These are phyloP conservation scores for Penstemon eatonii DNA, from an alignment of 257 asterid species.

Conservation along the genomic window DNA sequence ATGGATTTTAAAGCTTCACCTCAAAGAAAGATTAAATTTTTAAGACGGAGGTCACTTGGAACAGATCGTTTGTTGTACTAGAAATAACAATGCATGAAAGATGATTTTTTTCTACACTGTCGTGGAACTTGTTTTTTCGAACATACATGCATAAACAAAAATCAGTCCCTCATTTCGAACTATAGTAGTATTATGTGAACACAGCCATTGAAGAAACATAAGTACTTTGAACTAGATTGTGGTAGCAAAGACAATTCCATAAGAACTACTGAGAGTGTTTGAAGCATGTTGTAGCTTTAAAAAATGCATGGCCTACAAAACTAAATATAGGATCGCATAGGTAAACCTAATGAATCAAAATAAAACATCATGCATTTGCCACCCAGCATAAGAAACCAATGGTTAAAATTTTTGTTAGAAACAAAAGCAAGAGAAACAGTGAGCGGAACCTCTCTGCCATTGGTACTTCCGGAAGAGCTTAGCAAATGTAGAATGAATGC, in stretches of 20 bases:
- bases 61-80: not conserved
- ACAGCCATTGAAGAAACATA: conserved; percentile 12
- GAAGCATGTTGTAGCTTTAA: conserved; percentile 10
- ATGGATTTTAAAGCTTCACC: not conserved
- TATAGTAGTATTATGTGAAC: not conserved
- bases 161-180: not conserved
- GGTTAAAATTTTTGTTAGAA: conserved; percentile 13
- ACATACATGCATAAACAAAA: not conserved
- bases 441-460: conserved; percentile 61
- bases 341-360: conserved; percentile 9
- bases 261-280: conserved; percentile 3
- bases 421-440: conserved; percentile 26
- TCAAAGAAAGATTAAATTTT: not conserved
- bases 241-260: conserved; percentile 6
- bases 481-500: conserved; percentile 79
- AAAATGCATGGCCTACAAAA: conserved; percentile 18
- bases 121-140: not conserved
- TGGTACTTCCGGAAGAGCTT: conserved; percentile 42
- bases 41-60: not conserved
- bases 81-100: not conserved
- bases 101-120: not conserved
- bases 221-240: not conserved
- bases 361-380: not conserved
- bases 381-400: conserved; percentile 6
- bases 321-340: not conserved